Evolutionary conservation across 352 stramenopile genomes (phyloP).

Genomic region (Pythium coloratum): DNA sequence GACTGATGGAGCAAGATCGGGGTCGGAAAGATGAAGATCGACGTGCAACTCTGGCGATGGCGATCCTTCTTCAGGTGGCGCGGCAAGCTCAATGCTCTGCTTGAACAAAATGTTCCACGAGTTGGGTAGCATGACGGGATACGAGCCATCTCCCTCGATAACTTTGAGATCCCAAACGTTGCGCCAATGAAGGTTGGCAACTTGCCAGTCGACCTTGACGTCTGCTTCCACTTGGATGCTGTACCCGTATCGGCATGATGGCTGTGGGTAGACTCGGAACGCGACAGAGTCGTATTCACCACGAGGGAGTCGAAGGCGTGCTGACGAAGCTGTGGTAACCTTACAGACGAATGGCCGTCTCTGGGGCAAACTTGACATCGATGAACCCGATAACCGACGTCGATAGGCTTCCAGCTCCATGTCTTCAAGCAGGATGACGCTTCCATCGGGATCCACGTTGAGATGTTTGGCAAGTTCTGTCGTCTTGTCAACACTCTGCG

Average conservation of each 20-base stretch:
- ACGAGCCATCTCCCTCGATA: constrained; percentile 44
- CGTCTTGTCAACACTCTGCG: not conserved
- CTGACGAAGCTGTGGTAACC: constrained; percentile 41
- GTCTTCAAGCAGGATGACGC: constrained; percentile 52
- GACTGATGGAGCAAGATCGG: constrained; percentile 40
- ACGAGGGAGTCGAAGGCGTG: constrained; percentile 30
- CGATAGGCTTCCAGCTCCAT: constrained; percentile 9
- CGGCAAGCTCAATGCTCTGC: constrained; percentile 44
- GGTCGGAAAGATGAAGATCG: constrained; percentile 62
- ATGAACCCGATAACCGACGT: not conserved
- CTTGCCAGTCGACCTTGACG: constrained; percentile 39
- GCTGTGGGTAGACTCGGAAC: constrained; percentile 55
- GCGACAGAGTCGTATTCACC: constrained; percentile 22
- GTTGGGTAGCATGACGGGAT: constrained; percentile 39
- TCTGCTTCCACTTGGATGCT: constrained; percentile 54
- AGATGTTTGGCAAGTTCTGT: constrained; percentile 21
- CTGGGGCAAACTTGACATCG: not conserved
- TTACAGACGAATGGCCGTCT: constrained; percentile 29
- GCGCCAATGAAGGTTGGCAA: constrained; percentile 48
- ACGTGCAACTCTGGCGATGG: constrained; percentile 37
- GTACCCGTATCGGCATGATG: constrained; percentile 53
- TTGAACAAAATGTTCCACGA: constrained; percentile 72
- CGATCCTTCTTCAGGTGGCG: not conserved
- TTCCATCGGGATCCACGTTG: constrained; percentile 44
- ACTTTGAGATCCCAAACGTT: constrained; percentile 45